Evolutionary conservation across 1,284 basidiomycete species (phyloP).

Genomic region (Caloboletus firmus): DNA sequence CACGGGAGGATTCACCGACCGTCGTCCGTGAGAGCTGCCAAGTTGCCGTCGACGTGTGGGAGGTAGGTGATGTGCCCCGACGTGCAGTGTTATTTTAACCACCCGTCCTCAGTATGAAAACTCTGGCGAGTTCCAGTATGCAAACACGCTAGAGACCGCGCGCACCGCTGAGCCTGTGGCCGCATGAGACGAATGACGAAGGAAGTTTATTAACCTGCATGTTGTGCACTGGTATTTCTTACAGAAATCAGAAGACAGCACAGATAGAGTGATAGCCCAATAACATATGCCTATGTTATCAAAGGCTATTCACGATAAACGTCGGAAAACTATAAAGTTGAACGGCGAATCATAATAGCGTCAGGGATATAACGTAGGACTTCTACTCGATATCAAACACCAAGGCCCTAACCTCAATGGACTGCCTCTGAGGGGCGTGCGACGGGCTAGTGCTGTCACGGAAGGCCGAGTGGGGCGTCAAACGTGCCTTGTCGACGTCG

Average conservation of each 20-base stretch:
- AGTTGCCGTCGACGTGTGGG: conserved; percentile 97
- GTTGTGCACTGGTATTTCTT: background rate
- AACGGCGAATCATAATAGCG: background rate
- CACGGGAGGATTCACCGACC: conserved; percentile 72
- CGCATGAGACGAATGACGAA: conserved; percentile 15
- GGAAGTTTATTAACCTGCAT: background rate
- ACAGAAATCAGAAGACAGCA: background rate
- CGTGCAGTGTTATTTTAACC: conserved; percentile 1
- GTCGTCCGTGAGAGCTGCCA: conserved; percentile 97
- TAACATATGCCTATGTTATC: background rate
- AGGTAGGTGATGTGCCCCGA: conserved; percentile 51
- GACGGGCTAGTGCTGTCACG: conserved; percentile 39
- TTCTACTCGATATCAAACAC: conserved; percentile 27
- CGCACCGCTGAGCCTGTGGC: conserved; percentile 6
- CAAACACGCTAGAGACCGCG: conserved; percentile 47
- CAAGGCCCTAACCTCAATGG: conserved; percentile 31
- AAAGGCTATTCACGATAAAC: background rate
- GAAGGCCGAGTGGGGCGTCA: conserved; percentile 52
- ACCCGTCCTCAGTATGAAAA: conserved; percentile 72
- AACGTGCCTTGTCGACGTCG: conserved; percentile 39
- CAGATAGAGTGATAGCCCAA: background rate
- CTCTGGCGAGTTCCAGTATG: conserved; percentile 87
- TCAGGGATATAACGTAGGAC: background rate
- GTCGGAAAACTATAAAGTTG: background rate
- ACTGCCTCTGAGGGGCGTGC: conserved; percentile 40